These are phyloP conservation scores for Phytophthora ramorum DNA, from an alignment of 352 stramenopile species.

Conservation along the genomic window DNA sequence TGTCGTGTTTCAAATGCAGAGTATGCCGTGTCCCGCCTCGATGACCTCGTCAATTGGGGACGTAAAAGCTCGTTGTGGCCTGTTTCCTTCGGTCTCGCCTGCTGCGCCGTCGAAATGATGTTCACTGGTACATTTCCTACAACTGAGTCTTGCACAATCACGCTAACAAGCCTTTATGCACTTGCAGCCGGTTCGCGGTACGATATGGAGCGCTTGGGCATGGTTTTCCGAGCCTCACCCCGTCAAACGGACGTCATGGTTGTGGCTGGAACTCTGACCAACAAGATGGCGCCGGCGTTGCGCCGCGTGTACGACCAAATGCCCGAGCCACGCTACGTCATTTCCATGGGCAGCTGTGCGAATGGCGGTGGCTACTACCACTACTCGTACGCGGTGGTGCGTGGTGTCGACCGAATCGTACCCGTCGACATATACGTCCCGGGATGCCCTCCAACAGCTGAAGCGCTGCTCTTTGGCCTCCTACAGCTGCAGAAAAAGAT, in stretches of 20 bases:
- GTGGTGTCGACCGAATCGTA: constrained; percentile 97
- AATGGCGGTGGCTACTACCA: constrained; percentile 95
- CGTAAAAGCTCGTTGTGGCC: constrained; percentile 97
- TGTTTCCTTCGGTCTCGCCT: constrained; percentile 99
- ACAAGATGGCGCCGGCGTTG: constrained; percentile 99
- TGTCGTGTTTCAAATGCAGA: constrained; percentile 59
- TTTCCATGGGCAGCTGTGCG: constrained; percentile 99
- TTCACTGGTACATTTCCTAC: constrained; percentile 59
- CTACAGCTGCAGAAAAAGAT: constrained; percentile 99
- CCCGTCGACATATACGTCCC: constrained; percentile 99
- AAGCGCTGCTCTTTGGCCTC: constrained; percentile 98
- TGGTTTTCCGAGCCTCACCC: constrained; percentile 97
- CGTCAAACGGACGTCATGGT: constrained; percentile 99
- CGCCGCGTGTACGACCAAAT: constrained; percentile 99
- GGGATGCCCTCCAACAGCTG: constrained; percentile 97
- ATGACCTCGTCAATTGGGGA: constrained; percentile 99
- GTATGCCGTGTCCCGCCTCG: constrained; percentile 97
- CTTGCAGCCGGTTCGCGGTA: constrained; percentile 83
- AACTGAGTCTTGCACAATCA: not conserved
- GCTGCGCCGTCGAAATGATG: constrained; percentile 99
- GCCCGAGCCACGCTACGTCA: constrained; percentile 98
- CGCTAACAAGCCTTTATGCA: not conserved
- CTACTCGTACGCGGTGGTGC: constrained; percentile 98
- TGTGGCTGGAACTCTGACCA: constrained; percentile 98
- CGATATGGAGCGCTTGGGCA: constrained; percentile 98